These are phyloP conservation scores for Prunus salicina DNA, from an alignment of 306 rosid genomes.

Conservation along the genomic window DNA sequence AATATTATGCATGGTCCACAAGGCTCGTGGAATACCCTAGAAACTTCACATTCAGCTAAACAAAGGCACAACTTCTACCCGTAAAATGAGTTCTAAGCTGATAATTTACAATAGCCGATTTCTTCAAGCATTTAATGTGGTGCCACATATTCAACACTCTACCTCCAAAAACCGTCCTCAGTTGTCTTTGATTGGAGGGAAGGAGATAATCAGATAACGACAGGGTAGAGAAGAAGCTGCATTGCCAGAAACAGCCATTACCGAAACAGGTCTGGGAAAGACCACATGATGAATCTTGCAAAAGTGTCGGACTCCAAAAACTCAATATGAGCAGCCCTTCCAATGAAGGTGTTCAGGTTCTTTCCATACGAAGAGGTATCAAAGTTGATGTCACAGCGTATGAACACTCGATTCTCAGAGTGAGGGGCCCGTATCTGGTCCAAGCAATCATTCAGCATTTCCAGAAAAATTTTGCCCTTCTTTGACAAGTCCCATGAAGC, in stretches of 20 bases:
- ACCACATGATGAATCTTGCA: constrained; percentile 87
- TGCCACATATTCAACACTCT: not conserved
- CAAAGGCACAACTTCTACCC: constrained; percentile 13
- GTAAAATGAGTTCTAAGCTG: constrained; percentile 11
- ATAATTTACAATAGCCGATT: constrained; percentile 25
- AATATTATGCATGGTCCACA: not conserved
- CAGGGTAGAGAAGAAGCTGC: constrained; percentile 17
- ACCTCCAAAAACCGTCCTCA: not conserved
- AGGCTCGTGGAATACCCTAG: not conserved
- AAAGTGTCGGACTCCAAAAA: constrained; percentile 81
- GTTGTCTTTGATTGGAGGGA: not conserved
- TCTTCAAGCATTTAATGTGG: constrained; percentile 3
- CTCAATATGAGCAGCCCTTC: constrained; percentile 93
- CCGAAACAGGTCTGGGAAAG: constrained; percentile 74
- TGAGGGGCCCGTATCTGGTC: constrained; percentile 77
- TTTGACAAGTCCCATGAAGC: constrained; percentile 74
- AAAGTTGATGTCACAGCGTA: constrained; percentile 89
- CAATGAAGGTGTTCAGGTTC: constrained; percentile 77
- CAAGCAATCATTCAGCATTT: constrained; percentile 79
- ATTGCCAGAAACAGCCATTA: constrained; percentile 25
- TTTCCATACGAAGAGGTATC: constrained; percentile 77
- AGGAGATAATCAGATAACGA: not conserved
- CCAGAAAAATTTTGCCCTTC: constrained; percentile 62
- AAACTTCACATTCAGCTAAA: constrained; percentile 11
- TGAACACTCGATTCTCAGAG: constrained; percentile 57